A percentile compares a stretch with the other conserved stretches of the same genome.
Evolutionary conservation across 805 yeast species (phyloP).

Genomic region (Metschnikowia proteae): DNA sequence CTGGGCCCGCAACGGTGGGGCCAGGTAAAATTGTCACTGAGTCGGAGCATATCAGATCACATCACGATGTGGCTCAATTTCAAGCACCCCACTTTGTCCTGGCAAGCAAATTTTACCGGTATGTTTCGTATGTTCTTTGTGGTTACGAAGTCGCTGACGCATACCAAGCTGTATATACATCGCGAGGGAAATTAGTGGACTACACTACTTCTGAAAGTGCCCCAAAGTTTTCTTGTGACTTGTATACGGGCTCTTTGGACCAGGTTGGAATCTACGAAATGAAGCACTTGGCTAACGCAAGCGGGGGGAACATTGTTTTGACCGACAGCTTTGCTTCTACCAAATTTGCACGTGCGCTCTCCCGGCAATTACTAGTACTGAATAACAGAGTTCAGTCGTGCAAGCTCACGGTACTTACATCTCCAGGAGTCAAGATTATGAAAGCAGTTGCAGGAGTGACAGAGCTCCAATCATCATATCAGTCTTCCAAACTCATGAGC

Average conservation of each 20-base stretch:
- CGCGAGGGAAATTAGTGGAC: conserved; percentile 24
- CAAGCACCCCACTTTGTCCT: conserved; percentile 24
- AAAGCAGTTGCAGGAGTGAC: conserved; percentile 31
- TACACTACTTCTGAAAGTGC: conserved; percentile 13
- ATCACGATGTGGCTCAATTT: conserved; percentile 30
- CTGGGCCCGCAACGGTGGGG: conserved; percentile 37
- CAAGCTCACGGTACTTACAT: conserved; percentile 28
- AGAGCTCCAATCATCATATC: conserved; percentile 33
- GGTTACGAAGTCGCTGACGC: conserved; percentile 26
- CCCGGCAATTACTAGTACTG: conserved; percentile 4
- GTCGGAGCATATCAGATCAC: conserved; percentile 28
- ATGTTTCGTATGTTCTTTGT: conserved; percentile 26
- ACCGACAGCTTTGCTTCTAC: conserved; percentile 27
- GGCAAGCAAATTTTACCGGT: conserved; percentile 28
- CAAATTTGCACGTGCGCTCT: conserved; percentile 21
- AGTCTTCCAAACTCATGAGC: conserved; percentile 17
- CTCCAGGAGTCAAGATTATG: conserved; percentile 30
- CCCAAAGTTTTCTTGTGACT: conserved; percentile 29
- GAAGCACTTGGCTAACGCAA: conserved; percentile 29
- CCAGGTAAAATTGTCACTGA: conserved; percentile 34
- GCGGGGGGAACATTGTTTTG: conserved; percentile 33
- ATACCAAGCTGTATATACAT: conserved; percentile 8
- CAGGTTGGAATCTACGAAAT: conserved; percentile 44
- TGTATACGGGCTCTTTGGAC: conserved; percentile 37
- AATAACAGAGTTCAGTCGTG: conserved; percentile 8